Evolutionary conservation across 495 filamentous ascomycete species (phyloP), one percentile per base, ranked within the genome.

Genomic region (Xylaria sp.): DNA sequence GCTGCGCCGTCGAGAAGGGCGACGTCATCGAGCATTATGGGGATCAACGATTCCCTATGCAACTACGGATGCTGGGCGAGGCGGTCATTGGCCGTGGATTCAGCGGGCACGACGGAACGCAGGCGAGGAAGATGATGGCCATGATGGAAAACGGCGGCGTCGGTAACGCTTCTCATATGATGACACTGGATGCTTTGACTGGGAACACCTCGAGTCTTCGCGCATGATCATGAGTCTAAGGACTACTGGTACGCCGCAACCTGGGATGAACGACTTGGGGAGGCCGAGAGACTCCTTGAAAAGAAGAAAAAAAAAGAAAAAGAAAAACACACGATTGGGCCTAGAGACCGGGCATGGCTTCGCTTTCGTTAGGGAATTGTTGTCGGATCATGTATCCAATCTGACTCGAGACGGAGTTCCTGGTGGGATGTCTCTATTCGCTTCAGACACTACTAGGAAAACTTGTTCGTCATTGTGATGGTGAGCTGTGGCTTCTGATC

Each of bases 11-110:
- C n/a, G 72, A 76, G 43, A 85, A 83, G 71, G 19, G n/a, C 9
- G 79, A 81, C 48, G 71, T 86, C 41, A 72, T 75, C 9, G 77
- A 80, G 35, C 79, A 81, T 21, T 86, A 86, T 61, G 78, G 77
- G 5, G 75, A 84, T 41, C 0, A 19, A 4, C 46, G n/a, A 2
- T 80, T 86, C 70, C 77, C 81, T 11, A 84, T 85, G 80, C 85
- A 86, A 78, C 68, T 86, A 72, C 70, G 74, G n/a, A 76, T 79
- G 74, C 64, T 79, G 15, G 70, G 58, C 62, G 74, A 77, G 71
- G 33, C 5, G 5, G 66, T 79, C 26, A 33, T 52, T 14, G 72
- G 72, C n/a, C 37, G 58, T 21, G 68, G 59, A 0, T 21, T 50
- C 6, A 62, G 52, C 5, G 44, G 44, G 3, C 26, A 41, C 43